A percentile compares a stretch with the other conserved stretches of the same genome.
phyloP scores from a whole-genome alignment of 2,329 filamentous ascomycete genomes.

The Pestalotiopsis sp. region DNA sequence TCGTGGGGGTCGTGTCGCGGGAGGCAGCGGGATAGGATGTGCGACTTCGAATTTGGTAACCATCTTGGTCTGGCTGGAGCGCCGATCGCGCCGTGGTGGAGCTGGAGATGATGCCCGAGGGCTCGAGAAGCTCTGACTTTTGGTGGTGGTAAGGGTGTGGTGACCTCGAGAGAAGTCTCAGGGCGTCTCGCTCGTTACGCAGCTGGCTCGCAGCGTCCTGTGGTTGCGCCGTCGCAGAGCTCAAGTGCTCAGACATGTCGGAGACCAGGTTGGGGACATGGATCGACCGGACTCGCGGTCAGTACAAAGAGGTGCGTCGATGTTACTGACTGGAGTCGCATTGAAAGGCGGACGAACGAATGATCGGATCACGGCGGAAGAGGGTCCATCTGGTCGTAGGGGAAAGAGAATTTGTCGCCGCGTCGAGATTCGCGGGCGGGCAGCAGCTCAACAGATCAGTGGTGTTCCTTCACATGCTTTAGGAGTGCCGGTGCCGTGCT shows the following conservation, averaged over 20 bases:
- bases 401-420: not conserved
- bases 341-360: not conserved
- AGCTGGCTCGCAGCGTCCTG: conserved; percentile 21
- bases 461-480: conserved; percentile 5
- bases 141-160: conserved; percentile 71
- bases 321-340: not conserved
- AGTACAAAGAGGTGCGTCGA: conserved; percentile 1
- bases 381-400: not conserved
- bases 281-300: not conserved
- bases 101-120: conserved; percentile 26
- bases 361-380: not conserved
- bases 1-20: conserved; percentile 64
- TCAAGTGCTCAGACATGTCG: conserved; percentile 14
- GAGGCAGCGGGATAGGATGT: conserved; percentile 34
- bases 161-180: conserved; percentile 60
- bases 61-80: conserved; percentile 16
- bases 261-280: conserved; percentile 6
- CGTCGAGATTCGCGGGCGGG: not conserved
- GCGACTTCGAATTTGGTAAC: conserved; percentile 21
- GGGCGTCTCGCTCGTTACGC: conserved; percentile 36
- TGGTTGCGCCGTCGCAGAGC: conserved; percentile 1
- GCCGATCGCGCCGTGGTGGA: not conserved
- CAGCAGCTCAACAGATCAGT: not conserved
- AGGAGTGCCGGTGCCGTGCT: not conserved
- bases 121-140: conserved; percentile 56